Base-by-base conservation (phyloP, 176 grass and related monocot genomes). In the Typha latifolia region DNA sequence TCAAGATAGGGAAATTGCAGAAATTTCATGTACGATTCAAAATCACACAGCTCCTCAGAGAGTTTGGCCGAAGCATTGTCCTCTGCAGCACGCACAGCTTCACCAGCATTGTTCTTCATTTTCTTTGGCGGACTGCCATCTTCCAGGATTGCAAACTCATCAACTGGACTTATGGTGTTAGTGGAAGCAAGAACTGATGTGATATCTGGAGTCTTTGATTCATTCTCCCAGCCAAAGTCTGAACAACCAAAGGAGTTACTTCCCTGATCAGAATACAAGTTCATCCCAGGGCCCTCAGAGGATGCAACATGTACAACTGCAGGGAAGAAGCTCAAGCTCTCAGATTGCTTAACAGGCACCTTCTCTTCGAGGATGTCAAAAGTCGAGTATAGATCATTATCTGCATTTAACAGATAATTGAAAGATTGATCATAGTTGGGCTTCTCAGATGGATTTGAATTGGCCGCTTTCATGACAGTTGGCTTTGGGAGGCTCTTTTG, bases 91-190 rank as follows among this genome's bases (percentile, higher is more conserved):
- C 32, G 61, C 77, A 91, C 74, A 18, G 73, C 70, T 43, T 69
- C 50, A 49, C 84, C 70, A 37, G 70, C 73, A 53, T 72, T 81
- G 61, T 81, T 91, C 74, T 61, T 91, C 67, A 76, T 68, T 72
- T 76, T 86, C 84, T 84, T 84, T 27, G 76, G 57, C 0, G 3
- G 52, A 56, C 73, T 61, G 19, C 52, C 77, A 51, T 32, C 12
- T 61, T 82, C 69, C 61, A 82, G 27, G 69, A 67, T 80, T 20
- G 69, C 71, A 29, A 47, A 69, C 26, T 75, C 59, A 12, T 20
- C 67, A 29, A 61, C 81, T 24, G 74, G 32, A 63, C 68, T 31
- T 11, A 77, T n/a, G 12, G 43, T 29, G 56, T 51, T 49, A 21
- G 51, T 64, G 0, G 79, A 76, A 68, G 48, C 53, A 4, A 80